Conservation (phyloP, 106 monocot genomes). For the Dactylorhiza incarnata region DNA sequence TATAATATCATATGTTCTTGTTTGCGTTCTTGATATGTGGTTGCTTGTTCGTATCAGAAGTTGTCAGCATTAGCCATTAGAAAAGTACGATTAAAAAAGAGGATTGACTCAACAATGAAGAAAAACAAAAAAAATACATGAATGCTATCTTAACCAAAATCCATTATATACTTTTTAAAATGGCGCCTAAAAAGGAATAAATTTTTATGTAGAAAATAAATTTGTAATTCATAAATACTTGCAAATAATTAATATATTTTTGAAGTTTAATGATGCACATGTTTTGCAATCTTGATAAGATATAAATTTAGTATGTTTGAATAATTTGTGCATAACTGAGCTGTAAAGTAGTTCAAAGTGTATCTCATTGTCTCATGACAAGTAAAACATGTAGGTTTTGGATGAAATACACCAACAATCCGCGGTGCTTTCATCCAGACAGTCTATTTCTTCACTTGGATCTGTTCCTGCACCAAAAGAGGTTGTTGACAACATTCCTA, state of each 20-base stretch:
- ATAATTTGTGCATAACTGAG: not conserved
- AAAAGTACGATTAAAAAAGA: too few relatives aligned
- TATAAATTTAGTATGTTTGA: not conserved
- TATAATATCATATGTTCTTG: too few relatives aligned
- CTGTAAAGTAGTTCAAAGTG: not conserved
- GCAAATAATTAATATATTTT: not conserved
- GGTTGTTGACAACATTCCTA: conserved; percentile 72
- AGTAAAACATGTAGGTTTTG: conserved; percentile 53
- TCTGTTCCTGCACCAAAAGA: conserved; percentile 93
- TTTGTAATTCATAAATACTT: not conserved
- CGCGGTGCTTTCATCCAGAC: conserved; percentile 61
- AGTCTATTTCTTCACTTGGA: conserved; percentile 76
- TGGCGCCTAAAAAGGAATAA: too few relatives aligned
- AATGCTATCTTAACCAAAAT: too few relatives aligned
- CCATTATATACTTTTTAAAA: too few relatives aligned
- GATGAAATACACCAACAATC: conserved; percentile 99
- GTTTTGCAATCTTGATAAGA: not conserved
- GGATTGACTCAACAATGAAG: too few relatives aligned
- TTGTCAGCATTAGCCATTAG: too few relatives aligned
- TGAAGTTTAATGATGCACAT: not conserved
- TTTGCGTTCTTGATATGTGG: too few relatives aligned
- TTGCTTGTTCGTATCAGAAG: too few relatives aligned
- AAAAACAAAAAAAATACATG: too few relatives aligned
- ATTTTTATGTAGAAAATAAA: too few relatives aligned
- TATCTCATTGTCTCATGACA: conserved; percentile 1